Base-by-base conservation (phyloP, 768 basidiomycete species). In the Cystofilobasidium ferigula region DNA sequence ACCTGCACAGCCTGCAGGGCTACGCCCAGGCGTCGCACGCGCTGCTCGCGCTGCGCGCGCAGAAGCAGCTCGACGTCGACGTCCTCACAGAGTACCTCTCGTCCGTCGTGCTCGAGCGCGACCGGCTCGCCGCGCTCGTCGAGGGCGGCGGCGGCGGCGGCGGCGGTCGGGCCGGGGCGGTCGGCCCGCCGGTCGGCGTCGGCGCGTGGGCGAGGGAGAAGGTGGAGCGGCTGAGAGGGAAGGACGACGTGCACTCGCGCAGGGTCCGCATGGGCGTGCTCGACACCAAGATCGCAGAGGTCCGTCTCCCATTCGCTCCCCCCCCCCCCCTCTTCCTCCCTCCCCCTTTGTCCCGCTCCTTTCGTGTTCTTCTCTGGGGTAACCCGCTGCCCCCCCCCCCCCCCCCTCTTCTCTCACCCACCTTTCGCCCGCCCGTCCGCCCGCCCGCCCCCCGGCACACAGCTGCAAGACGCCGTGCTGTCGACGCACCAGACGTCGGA, bases 11-110 rank as follows among this genome's bases (percentile, higher is more conserved):
- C 2, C 81, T 98, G 8, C 79, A 92, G n/a, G 82, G 85, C n/a
- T 97, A 97, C 76, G 89, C 91, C 2, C 85, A 90, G 73, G 86
- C 89, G 35, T 94, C 97, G 71, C 86, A 89, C 60, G 84, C 87
- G n/a, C 90, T 98, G 26, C 82, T 99, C 70, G 94, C 89, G 76
- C 81, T 95, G 35, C 85, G 95, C 53, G 95, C 98, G 75, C 95
- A 98, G 77, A 99, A 98, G 76, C 95, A 99, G 75, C 83, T 98
- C 63, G 95, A 99, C 74, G 94, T 97, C 69, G 95, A 99, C 77
- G 94, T 98, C 74, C 82, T 98, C 12, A 90, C 91, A 2, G 88
- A 91, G 61, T 98, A 98, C 76, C 81, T 99, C 16, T 88, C 88
- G 8, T 88, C 87, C n/a, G 85, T 97, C 53, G 91, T 89, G 0